Evolutionary conservation across 2,329 filamentous ascomycete species (phyloP).

Genomic region (Aspergillus quadricinctus): DNA sequence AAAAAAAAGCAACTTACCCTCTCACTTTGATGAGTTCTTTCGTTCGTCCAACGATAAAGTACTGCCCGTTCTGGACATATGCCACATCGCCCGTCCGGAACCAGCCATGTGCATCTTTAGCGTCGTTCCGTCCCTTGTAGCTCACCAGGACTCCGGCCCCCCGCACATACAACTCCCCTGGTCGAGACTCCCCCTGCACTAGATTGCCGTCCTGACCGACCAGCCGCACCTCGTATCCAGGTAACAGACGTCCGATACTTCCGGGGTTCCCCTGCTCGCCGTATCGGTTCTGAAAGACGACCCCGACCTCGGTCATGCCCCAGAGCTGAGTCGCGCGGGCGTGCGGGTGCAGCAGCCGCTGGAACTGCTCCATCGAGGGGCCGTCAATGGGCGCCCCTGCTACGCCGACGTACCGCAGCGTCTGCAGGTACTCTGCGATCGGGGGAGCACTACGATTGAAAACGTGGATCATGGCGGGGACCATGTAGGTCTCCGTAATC

Average conservation of each 20-base stretch:
- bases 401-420: constrained; percentile 43
- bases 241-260: constrained; percentile 45
- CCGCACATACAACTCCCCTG: constrained; percentile 42
- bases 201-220: constrained; percentile 29
- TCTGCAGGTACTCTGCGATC: constrained; percentile 30
- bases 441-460: constrained; percentile 27
- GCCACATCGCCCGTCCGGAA: constrained; percentile 44
- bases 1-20: constrained; percentile 27
- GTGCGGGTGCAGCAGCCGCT: constrained; percentile 36
- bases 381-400: constrained; percentile 49
- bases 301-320: constrained; percentile 54
- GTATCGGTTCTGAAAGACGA: constrained; percentile 38
- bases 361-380: constrained; percentile 38
- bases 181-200: constrained; percentile 24
- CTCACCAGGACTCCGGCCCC: constrained; percentile 32
- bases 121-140: constrained; percentile 35
- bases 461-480: constrained; percentile 43
- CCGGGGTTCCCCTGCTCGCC: constrained; percentile 39
- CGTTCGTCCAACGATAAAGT: constrained; percentile 39
- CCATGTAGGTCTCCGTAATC: constrained; percentile 48
- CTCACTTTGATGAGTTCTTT: constrained; percentile 47
- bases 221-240: constrained; percentile 39
- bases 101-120: constrained; percentile 37
- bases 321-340: constrained; percentile 47
- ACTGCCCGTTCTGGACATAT: constrained; percentile 30